phyloP scores from a whole-genome alignment of 495 filamentous ascomycete species.

The Pyrenopolyporus hunteri region DNA sequence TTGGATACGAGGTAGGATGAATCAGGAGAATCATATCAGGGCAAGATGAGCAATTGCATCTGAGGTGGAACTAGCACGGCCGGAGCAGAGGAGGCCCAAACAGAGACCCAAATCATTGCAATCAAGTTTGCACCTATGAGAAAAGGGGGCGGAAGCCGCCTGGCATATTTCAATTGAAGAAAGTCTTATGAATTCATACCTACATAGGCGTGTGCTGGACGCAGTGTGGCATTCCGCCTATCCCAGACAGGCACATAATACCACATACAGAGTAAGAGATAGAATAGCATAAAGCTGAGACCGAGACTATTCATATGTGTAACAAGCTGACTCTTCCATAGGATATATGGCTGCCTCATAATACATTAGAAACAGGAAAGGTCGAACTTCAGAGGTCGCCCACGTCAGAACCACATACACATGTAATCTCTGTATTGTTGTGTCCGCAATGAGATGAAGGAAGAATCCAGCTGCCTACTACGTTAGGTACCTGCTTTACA shows the following conservation, averaged over 20 bases:
- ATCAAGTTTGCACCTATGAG: conserved; percentile 11
- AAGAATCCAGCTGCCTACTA: conserved; percentile 10
- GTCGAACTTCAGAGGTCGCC: conserved; percentile 17
- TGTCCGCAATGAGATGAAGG: conserved; percentile 3
- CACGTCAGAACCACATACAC: no score
- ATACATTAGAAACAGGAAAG: conserved; percentile 10
- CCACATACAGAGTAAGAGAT: no score
- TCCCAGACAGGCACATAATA: no score
- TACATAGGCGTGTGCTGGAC: not conserved
- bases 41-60: conserved; percentile 2
- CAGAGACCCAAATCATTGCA: conserved; percentile 5
- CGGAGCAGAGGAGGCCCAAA: no score
- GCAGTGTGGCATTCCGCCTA: no score
- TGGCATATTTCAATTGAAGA: conserved; percentile 3
- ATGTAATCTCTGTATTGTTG: conserved; percentile 1
- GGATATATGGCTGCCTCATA: not conserved
- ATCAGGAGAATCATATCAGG: not conserved
- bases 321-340: not conserved
- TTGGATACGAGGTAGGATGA: conserved; percentile 2
- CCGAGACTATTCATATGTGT: conserved; percentile 12
- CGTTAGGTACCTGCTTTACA: no score
- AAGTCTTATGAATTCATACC: conserved; percentile 7
- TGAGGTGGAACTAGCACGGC: conserved; percentile 5
- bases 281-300: conserved; percentile 18
- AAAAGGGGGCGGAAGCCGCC: conserved; percentile 4